Percentiles rank a stretch among this genome's conserved stretches.
Conservation (phyloP, 768 basidiomycete genomes). For the Russula sp. region DNA sequence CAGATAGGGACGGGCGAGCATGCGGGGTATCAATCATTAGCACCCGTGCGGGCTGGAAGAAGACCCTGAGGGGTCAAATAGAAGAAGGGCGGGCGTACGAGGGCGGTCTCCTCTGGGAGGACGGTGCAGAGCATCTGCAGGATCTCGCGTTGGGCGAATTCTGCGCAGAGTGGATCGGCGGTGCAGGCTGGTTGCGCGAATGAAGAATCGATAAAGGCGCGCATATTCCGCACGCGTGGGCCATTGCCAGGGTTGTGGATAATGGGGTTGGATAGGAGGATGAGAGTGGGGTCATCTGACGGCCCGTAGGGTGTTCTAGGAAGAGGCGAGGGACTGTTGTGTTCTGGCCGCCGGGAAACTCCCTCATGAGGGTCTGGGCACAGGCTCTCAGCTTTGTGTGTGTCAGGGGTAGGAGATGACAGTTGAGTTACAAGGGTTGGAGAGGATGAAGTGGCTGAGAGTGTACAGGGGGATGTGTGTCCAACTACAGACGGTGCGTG, state of each 20-base stretch:
- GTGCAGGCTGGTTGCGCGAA: conserved; percentile 62
- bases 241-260: conserved; percentile 78
- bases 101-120: conserved; percentile 64
- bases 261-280: conserved; percentile 40
- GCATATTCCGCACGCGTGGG: conserved; percentile 62
- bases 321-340: background rate
- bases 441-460: background rate
- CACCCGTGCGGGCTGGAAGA: background rate
- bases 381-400: conserved; percentile 4
- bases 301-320: conserved; percentile 1
- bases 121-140: conserved; percentile 65
- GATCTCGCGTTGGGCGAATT: conserved; percentile 72
- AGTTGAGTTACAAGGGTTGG: conserved; percentile 1
- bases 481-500: conserved; percentile 5
- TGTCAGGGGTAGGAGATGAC: background rate
- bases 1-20: conserved; percentile 32
- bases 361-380: background rate
- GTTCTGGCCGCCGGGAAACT: background rate
- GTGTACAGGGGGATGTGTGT: background rate
- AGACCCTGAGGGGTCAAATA: background rate
- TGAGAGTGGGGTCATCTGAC: conserved; percentile 19
- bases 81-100: conserved; percentile 41
- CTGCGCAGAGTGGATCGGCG: conserved; percentile 64
- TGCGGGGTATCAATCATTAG: background rate
- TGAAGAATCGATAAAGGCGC: conserved; percentile 57